Percentiles rank a stretch among this genome's conserved stretches.
Evolutionary conservation across 345 rosid genomes (phyloP).

Genomic region (Lumnitzera littorea): DNA sequence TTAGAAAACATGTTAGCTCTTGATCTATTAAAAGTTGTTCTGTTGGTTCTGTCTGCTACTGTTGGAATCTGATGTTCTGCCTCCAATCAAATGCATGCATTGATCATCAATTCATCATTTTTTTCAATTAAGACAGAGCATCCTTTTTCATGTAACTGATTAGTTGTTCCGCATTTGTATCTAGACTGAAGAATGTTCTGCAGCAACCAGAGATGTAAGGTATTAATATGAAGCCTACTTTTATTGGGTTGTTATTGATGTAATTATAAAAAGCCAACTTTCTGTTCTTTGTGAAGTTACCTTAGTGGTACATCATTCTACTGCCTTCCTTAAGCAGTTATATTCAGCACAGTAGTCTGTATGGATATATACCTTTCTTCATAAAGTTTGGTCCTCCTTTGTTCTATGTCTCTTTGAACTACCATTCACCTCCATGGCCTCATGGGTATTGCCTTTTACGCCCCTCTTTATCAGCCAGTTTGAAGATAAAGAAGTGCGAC

Average conservation of each 20-base stretch:
- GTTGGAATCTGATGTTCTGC: too few relatives aligned
- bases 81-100: too few relatives aligned
- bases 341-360: too few relatives aligned
- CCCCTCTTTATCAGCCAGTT: conserved; percentile 8
- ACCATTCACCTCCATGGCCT: neutral
- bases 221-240: conserved; percentile 13
- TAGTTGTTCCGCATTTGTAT: conserved; percentile 1
- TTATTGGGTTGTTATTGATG: neutral
- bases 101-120: neutral
- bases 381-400: neutral
- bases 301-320: too few relatives aligned
- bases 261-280: neutral
- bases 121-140: neutral
- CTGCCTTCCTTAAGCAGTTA: too few relatives aligned
- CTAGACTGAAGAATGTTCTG: conserved; percentile 29
- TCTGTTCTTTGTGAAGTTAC: too few relatives aligned
- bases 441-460: neutral
- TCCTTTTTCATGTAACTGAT: conserved; percentile 1
- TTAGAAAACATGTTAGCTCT: neutral
- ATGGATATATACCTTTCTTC: too few relatives aligned
- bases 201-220: conserved; percentile 27
- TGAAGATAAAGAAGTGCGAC: conserved; percentile 7
- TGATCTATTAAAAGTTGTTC: neutral
- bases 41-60: too few relatives aligned
- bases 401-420: neutral